Percentiles rank a stretch among this genome's conserved stretches.
phyloP scores from a whole-genome alignment of 148 eudicot genomes.

The Rhododendron simsii region DNA sequence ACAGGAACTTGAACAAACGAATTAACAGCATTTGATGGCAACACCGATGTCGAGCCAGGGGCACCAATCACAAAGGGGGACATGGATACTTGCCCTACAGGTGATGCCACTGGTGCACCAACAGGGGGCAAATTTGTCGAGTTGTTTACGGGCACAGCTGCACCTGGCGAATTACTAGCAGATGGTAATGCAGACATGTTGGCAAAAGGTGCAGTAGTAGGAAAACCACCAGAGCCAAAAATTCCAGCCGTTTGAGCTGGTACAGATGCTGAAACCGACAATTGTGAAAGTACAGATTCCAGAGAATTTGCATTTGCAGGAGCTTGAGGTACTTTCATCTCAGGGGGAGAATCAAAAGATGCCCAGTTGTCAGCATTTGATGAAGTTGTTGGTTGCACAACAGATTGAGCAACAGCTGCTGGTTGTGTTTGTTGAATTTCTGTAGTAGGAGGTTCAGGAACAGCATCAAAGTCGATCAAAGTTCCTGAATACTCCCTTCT shows the following conservation, averaged over 20 bases:
- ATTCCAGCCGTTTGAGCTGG: conserved; percentile 26
- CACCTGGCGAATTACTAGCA: conserved; percentile 22
- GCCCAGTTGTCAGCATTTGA: conserved; percentile 75
- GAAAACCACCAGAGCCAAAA: conserved; percentile 12
- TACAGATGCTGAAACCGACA: conserved; percentile 51
- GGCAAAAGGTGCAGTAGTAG: conserved; percentile 19
- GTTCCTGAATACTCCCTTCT: conserved; percentile 48
- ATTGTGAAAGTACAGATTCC: conserved; percentile 50
- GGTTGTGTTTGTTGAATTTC: conserved; percentile 39
- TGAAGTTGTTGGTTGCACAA: conserved; percentile 33
- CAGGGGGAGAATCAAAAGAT: conserved; percentile 58
- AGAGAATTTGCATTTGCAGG: conserved; percentile 44
- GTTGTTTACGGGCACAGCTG: conserved; percentile 15
- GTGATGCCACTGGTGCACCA: conserved; percentile 25
- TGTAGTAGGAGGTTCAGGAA: conserved; percentile 50
- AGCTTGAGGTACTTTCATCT: conserved; percentile 41
- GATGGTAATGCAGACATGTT: conserved; percentile 31
- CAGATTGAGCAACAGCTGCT: conserved; percentile 25
- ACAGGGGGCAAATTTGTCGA: conserved; percentile 19
- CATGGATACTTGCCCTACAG: conserved; percentile 9
- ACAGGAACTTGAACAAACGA: conserved; percentile 24
- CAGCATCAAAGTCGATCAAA: conserved; percentile 88
- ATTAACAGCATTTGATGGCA: conserved; percentile 39
- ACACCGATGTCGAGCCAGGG: conserved; percentile 16
- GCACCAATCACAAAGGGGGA: conserved; percentile 16